Percentiles rank a stretch among this genome's conserved stretches.
Evolutionary conservation across 768 basidiomycete species (phyloP).

Genomic region (Coprinellus micaceus): DNA sequence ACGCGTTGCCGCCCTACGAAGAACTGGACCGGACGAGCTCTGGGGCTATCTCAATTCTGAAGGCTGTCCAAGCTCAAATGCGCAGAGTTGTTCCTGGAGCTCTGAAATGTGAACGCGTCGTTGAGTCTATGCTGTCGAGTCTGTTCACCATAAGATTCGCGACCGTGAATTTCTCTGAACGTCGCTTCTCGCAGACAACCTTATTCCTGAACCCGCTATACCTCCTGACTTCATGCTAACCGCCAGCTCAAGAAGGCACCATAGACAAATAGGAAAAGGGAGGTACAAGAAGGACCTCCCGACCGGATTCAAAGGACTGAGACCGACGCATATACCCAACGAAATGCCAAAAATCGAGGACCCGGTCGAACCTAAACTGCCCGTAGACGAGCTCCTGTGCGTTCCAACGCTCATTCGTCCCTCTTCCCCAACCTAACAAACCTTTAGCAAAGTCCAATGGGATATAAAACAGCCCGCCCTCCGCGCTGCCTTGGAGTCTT

Average conservation of each 20-base stretch:
- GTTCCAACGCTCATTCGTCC: neutral
- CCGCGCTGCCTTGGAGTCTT: too few species aligned
- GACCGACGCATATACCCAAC: slow-evolving; percentile 6
- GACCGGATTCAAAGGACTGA: neutral
- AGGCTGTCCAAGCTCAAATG: slow-evolving; percentile 11
- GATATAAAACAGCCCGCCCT: neutral
- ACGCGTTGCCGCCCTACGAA: slow-evolving; percentile 3
- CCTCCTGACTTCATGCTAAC: slow-evolving; percentile 47
- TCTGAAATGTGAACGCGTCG: slow-evolving; percentile 35
- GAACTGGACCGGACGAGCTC: slow-evolving; percentile 1
- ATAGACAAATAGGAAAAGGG: slow-evolving; percentile 5
- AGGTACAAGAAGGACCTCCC: neutral
- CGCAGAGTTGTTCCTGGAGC: slow-evolving; percentile 17
- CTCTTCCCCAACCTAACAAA: neutral
- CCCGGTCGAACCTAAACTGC: slow-evolving; percentile 11
- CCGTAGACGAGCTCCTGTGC: slow-evolving; percentile 24
- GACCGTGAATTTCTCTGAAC: neutral
- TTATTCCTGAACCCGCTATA: slow-evolving; percentile 33
- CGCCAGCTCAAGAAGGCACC: slow-evolving; percentile 34
- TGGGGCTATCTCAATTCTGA: slow-evolving; percentile 4
- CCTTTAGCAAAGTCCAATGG: slow-evolving; percentile 7
- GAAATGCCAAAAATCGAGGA: slow-evolving; percentile 24
- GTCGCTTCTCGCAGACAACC: slow-evolving; percentile 1
- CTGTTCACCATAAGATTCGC: too few species aligned
- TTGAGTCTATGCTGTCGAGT: too few species aligned